Base-by-base conservation (phyloP, 305 asterid species). In the Solanum hybrid region DNA sequence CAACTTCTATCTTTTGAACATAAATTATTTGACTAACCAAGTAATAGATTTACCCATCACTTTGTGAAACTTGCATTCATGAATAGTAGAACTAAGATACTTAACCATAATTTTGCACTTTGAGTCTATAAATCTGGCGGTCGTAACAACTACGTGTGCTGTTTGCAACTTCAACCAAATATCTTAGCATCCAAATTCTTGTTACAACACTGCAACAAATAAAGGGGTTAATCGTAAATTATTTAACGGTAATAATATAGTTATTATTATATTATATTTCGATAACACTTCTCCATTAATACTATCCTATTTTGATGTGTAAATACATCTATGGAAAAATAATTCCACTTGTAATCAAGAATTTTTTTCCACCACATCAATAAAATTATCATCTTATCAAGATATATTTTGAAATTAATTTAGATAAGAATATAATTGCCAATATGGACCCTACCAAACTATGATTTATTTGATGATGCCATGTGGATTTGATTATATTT, bases 391-490 rank as follows among this genome's bases (percentile, higher is more conserved):
- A 33, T 33, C 42, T 85, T 57, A 31, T 33, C 33, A 31, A 85
- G 18, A 57, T 75, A 80, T 71, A 86, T 40, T 46, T 26, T 42
- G 88, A 51, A 87, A 69, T 87, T 71, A 88, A 90, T 89, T 86
- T 34, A 88, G 90, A 88, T 88, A 88, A 84, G 75, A 90, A 33
- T 76, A 61, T 61, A 61, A 20, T 18, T 24, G 13, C 26, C 86
- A 80, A 26, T 35, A 71, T 78, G 81, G 89, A 87, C 34, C 91
- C 92, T 81, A 46, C 11, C 22, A 57, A 35, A 31, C 79, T 84
- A 36, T 86, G 92, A 86, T 86, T 83, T 79, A 28, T 37, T 57
- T 89, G 85, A 89, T 80, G 86, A 26, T 82, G 83, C 91, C 89
- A 82, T 24, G 86, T 92, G 91, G 73, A 79, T 57, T 57, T 8